phyloP scores from a whole-genome alignment of 345 rosid genomes.

The Citrus reticulata region DNA sequence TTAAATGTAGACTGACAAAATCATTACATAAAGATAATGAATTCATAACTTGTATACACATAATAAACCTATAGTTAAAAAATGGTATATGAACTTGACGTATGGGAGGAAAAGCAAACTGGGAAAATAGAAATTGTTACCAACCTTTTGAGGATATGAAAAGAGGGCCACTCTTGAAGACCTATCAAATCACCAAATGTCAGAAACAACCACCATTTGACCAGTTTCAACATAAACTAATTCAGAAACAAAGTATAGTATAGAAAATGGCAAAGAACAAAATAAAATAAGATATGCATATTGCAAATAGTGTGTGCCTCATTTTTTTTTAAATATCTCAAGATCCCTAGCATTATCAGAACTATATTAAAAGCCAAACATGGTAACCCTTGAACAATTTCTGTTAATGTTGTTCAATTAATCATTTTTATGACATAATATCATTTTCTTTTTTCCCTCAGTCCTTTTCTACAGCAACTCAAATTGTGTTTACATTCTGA shows the following conservation, averaged over 20 bases:
- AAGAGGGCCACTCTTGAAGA: constrained; percentile 95
- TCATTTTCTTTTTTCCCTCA: too few species aligned
- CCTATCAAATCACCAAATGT: constrained; percentile 41
- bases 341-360: neutral
- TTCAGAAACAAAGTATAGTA: neutral
- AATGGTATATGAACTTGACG: neutral
- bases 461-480: neutral
- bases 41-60: neutral
- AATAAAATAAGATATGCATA: neutral
- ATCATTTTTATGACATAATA: too few species aligned
- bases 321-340: neutral
- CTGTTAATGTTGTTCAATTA: neutral
- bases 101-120: neutral
- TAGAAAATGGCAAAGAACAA: neutral
- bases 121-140: constrained; percentile 12
- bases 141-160: constrained; percentile 98
- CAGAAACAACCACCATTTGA: constrained; percentile 4
- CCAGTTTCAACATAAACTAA: neutral
- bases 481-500: neutral
- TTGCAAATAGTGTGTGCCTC: neutral
- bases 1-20: neutral
- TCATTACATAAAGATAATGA: neutral
- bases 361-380: neutral
- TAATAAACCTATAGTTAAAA: constrained; percentile 4
- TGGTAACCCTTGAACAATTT: neutral